Evolutionary conservation across 768 basidiomycete species (phyloP), one percentile per base, ranked within the genome.

Genomic region (Boletus huronensis): DNA sequence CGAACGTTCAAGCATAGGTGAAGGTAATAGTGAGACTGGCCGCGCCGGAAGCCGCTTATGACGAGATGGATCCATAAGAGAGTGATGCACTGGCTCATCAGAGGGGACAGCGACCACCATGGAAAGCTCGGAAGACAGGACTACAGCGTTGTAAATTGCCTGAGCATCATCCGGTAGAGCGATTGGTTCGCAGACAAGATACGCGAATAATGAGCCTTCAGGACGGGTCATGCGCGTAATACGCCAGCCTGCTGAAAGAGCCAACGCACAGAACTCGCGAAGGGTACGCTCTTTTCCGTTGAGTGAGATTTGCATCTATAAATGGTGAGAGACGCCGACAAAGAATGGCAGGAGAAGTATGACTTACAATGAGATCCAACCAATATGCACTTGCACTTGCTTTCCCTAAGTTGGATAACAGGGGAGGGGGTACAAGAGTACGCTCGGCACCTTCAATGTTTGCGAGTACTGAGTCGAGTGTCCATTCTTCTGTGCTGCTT

Each of bases 401-500:
- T 61, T 84, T 85, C 0, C 89, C 89, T 6, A 88, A 69, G 63
- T 90, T 91, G 6, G 87, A 75, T 29, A 90, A 73, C n/a, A 91
- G 69, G 34, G 87, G 86, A 19, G 79, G 75, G 3, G 81, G 78
- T 0, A 79, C 83, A 5, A 86, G 74, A 40, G 75, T 74, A 48
- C 72, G 76, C 55, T 82, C 78, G 0, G 79, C 81, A 10, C 82
- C 82, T 42, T 81, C 78, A 1, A 83, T 67, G 10, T 66, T 75
- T 26, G 75, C 73, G 21, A 77, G 64, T 13, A 69, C 62, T 10
- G 61, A 58, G 6, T 53, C 52, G 16, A 71, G 58, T 3, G 62
- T 67, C 68, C 71, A 73, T 17, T 70, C 64, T 17, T 51, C 48
- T 0, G 51, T 52, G 17, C 50, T 51, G 6, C 35, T 31, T 43